Base-by-base conservation (phyloP, 2,329 filamentous ascomycete species). In the Capronia coronata region DNA sequence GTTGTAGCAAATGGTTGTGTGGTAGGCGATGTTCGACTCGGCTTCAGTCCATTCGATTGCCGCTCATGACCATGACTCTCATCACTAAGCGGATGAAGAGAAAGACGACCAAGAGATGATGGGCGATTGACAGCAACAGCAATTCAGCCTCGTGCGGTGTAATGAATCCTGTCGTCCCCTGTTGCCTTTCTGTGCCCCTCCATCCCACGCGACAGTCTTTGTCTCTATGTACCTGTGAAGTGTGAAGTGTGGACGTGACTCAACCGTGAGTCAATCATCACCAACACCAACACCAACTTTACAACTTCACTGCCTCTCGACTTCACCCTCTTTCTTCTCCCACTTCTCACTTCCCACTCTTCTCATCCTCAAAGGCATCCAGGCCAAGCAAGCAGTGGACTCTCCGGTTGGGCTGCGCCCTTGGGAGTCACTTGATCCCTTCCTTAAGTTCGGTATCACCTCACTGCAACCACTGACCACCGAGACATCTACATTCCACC, bases 401-500 rank as follows among this genome's bases (percentile, higher is more conserved):
- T 32, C 3, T 32, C 29, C 29, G 13, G 29, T n/a, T n/a, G 29
- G 29, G 7, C 29, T n/a, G 11, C 7, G 29, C 7, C 29, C 29
- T 32, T 3, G 13, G 3, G n/a, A 32, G 29, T 32, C 29, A 32
- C 29, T 32, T 32, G 29, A 32, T 32, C 29, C 29, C n/a, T n/a
- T n/a, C n/a, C n/a, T n/a, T n/a, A n/a, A n/a, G 29, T 3, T 32
- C 29, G 11, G 29, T 32, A 32, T 32, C 29, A 32, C 29, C 29
- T 32, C 29, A 32, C 29, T 11, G 35, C 35, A 19, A 38, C 16
- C 19, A 13, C n/a, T n/a, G n/a, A n/a, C n/a, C n/a, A n/a, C n/a
- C n/a, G n/a, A 38, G 35, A 38, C 35, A 18, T 38, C 35, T 38
- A 38, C 35, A 38, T 38, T 38, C 35, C 35, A 18, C 35, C 6